Percentiles rank a stretch among this genome's conserved stretches.
These are phyloP conservation scores for Artomyces pyxidatus DNA, from an alignment of 768 basidiomycete species.

Conservation along the genomic window DNA sequence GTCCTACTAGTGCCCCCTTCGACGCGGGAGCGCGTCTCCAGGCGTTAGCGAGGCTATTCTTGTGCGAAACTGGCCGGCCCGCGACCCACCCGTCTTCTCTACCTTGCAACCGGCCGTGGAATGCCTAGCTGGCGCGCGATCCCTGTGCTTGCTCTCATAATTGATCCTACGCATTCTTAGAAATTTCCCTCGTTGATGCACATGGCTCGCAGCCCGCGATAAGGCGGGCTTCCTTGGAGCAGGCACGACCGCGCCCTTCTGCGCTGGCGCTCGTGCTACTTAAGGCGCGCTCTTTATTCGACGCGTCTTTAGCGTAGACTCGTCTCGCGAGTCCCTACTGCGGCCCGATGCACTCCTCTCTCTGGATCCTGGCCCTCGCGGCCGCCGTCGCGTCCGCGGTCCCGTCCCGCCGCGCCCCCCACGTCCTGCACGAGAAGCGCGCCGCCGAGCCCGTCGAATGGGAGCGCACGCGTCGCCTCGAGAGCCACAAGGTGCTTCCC, in stretches of 20 bases:
- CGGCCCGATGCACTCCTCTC: not conserved
- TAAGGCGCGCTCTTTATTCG: not conserved
- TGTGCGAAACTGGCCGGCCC: too few species aligned
- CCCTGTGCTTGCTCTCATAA: too few species aligned
- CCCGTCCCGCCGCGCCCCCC: conserved; percentile 13
- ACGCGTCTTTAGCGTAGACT: not conserved
- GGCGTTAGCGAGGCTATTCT: too few species aligned
- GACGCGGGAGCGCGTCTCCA: too few species aligned
- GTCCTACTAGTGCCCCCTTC: too few species aligned
- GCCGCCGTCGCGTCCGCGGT: conserved; percentile 13
- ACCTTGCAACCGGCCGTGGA: too few species aligned
- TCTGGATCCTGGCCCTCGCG: conserved; percentile 7
- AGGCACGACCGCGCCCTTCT: not conserved
- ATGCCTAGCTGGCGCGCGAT: too few species aligned
- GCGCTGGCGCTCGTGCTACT: not conserved
- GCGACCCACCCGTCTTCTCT: too few species aligned
- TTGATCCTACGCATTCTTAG: too few species aligned
- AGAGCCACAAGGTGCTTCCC: conserved; percentile 29
- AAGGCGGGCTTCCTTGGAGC: not conserved
- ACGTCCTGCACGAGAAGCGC: conserved; percentile 34
- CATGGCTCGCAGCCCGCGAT: not conserved
- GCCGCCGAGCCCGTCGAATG: conserved; percentile 26
- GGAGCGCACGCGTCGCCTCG: conserved; percentile 23
- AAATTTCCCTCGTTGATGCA: not conserved
- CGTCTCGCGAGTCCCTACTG: not conserved